Conservation (phyloP, 2,329 filamentous ascomycete genomes). For the Rosellinia necatrix region DNA sequence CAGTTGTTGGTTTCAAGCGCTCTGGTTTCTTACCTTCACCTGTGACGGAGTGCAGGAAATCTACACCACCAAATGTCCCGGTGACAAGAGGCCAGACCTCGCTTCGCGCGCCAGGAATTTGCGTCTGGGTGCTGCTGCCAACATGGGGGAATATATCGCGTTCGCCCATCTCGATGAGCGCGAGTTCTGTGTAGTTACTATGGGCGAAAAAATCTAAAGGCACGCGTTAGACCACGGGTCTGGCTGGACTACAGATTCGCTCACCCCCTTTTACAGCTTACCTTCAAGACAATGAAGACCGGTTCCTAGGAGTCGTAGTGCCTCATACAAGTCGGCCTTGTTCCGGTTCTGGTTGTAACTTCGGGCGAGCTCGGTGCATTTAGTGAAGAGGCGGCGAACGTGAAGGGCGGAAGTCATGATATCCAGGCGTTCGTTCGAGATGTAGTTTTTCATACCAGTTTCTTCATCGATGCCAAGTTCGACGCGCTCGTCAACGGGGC, state of each 20-base stretch:
- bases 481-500: conserved; percentile 75
- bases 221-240: conserved; percentile 4
- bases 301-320: conserved; percentile 83
- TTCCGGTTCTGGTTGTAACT: conserved; percentile 68
- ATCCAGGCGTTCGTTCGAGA: conserved; percentile 77
- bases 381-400: conserved; percentile 72
- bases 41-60: conserved; percentile 88
- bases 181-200: conserved; percentile 90
- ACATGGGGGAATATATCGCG: conserved; percentile 84
- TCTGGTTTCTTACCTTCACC: conserved; percentile 56
- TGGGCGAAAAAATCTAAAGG: conserved; percentile 81
- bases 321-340: conserved; percentile 83
- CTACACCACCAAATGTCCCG: conserved; percentile 92
- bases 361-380: conserved; percentile 79
- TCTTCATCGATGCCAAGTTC: conserved; percentile 79
- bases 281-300: conserved; percentile 87
- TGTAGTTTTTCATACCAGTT: conserved; percentile 90
- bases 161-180: conserved; percentile 85
- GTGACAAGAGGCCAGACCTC: conserved; percentile 83
- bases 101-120: conserved; percentile 67
- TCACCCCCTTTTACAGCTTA: no score
- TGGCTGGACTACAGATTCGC: not conserved
- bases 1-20: not conserved
- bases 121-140: conserved; percentile 72
- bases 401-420: conserved; percentile 84